Evolutionary conservation across 768 basidiomycete genomes (phyloP), one percentile per base, ranked within the genome.

Genomic region (Symmetrospora coprosmae): DNA sequence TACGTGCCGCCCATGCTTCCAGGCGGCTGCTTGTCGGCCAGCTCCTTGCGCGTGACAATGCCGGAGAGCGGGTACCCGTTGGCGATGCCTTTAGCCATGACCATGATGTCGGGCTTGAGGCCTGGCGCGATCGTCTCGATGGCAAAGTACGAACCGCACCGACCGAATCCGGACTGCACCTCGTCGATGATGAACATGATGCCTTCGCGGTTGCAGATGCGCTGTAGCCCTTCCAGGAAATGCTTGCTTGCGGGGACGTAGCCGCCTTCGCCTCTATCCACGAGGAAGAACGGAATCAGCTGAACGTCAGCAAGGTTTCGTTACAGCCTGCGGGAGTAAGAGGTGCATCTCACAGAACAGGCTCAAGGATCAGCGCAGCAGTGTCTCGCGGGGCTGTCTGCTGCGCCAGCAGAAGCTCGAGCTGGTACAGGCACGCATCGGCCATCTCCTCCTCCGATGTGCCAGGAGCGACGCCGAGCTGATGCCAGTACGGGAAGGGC

Each of bases 401-500:
- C 72, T 96, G 91, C 49, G 75, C 74, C 61, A 84, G 74, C 13
- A 92, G 70, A 14, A 94, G 78, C 55, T 87, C 82, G 19, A 96
- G 78, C 71, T 91, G 86, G 37, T 63, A 52, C 28, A 63, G 39
- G 30, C 62, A 63, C 13, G n/a, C 11, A 72, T 84, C 82, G 16
- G 89, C 77, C 19, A 83, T 82, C 40, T 80, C 73, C 34, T 58
- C 30, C 13, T 40, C 39, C 13, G 60, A 45, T 17, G 67, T 68
- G 0, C 63, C 56, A 38, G 64, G 52, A 2, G 58, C 43, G 14
- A 67, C 45, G 3, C 66, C 66, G 21, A 65, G 48, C 40, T 66
- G 66, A 64, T 92, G 90, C 87, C 89, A 94, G 76, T 83, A 96
- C 0, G 92, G 92, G 78, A 81, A 97, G 0, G 89, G 81, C 9